A percentile compares a stretch with the other conserved stretches of the same genome.
Conservation (phyloP, 1,284 basidiomycete genomes). For the Xanthoconium separans region DNA sequence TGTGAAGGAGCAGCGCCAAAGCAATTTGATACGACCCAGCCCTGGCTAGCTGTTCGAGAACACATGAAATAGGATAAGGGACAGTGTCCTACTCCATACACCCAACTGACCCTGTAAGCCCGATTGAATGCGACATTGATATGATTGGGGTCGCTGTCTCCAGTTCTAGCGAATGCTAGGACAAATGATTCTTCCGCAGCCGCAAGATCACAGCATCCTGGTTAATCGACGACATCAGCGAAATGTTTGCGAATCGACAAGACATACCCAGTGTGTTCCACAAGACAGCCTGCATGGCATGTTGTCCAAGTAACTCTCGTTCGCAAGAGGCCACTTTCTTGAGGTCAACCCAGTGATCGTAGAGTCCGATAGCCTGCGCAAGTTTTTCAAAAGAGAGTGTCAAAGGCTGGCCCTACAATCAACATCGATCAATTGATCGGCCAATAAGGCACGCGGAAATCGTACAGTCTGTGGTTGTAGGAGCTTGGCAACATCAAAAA, state of each 20-base stretch:
- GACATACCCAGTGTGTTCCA: conserved; percentile 66
- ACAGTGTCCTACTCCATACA: conserved; percentile 9
- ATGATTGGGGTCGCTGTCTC: conserved; percentile 58
- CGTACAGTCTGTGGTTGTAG: conserved; percentile 33
- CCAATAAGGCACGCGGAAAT: conserved; percentile 1
- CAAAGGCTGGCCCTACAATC: conserved; percentile 67
- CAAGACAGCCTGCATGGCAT: conserved; percentile 68
- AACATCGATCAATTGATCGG: conserved; percentile 14
- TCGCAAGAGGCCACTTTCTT: conserved; percentile 50
- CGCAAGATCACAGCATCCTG: conserved; percentile 69
- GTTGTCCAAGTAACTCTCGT: conserved; percentile 66
- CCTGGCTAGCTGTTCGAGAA: conserved; percentile 54
- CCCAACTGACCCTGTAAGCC: conserved; percentile 54
- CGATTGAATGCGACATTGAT: conserved; percentile 61
- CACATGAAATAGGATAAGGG: conserved; percentile 12
- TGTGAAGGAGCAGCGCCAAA: conserved; percentile 62
- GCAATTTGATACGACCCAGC: conserved; percentile 65
- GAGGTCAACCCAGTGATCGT: conserved; percentile 65
- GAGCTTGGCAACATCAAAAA: conserved; percentile 54
- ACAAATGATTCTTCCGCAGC: conserved; percentile 68
- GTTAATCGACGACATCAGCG: not conserved
- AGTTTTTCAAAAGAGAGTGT: conserved; percentile 67
- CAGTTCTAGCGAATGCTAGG: conserved; percentile 59
- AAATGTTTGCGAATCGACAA: not conserved
- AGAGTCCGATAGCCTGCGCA: conserved; percentile 62